Evolutionary conservation across 2,329 filamentous ascomycete species (phyloP).

Genomic region (Xenoacremonium recifei): DNA sequence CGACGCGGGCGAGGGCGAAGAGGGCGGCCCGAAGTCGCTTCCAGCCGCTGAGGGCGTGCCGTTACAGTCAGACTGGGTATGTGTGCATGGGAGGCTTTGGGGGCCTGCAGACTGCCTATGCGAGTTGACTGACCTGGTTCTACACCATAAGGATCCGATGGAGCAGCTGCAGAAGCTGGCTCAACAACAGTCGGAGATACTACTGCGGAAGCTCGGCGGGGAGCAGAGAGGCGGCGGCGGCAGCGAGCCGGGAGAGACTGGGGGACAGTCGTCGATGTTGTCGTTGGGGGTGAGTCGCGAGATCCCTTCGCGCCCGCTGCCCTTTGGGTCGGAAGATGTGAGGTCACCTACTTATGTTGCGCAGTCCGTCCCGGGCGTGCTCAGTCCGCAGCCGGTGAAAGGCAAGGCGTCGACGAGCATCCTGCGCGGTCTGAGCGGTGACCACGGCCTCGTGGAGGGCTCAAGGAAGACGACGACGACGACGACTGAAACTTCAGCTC

Average conservation of each 20-base stretch:
- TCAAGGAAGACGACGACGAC: too few relatives aligned
- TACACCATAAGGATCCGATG: conserved; percentile 62
- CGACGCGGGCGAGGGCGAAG: conserved; percentile 40
- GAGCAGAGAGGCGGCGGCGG: conserved; percentile 21
- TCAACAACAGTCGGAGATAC: conserved; percentile 61
- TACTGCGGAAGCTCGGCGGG: conserved; percentile 52
- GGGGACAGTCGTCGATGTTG: conserved; percentile 14
- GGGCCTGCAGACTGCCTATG: conserved; percentile 52
- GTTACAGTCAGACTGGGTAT: conserved; percentile 90
- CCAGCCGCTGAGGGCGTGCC: conserved; percentile 81
- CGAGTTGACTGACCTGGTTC: conserved; percentile 53
- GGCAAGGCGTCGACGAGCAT: conserved; percentile 34
- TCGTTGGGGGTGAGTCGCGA: conserved; percentile 36
- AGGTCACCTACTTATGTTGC: conserved; percentile 27
- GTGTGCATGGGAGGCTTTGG: conserved; percentile 59
- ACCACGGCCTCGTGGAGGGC: too few relatives aligned
- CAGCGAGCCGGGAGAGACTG: too few relatives aligned
- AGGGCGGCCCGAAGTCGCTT: conserved; percentile 57
- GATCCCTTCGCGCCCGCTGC: conserved; percentile 49
- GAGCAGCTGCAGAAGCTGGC: conserved; percentile 69
- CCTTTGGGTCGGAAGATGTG: conserved; percentile 50
- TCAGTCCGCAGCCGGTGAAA: conserved; percentile 44
- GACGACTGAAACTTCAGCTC: conserved; percentile 14
- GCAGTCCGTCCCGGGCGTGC: conserved; percentile 27
- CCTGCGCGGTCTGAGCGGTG: conserved; percentile 30